Conservation (phyloP, 129 eudicot genomes). For the Silybum marianum region DNA sequence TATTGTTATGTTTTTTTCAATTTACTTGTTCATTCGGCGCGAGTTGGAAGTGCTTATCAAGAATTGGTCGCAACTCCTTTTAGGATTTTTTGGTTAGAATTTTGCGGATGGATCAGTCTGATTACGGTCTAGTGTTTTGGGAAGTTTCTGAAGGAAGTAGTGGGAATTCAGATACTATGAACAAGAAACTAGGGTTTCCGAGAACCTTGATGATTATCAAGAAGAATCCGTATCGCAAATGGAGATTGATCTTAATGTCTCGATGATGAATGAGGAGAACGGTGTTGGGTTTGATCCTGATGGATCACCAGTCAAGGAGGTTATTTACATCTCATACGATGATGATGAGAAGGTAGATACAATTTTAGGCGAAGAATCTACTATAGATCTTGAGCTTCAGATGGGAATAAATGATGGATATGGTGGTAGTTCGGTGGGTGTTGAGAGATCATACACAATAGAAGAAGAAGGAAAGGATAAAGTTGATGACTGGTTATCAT, state of each 20-base stretch:
- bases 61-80: background rate
- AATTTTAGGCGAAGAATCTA: background rate
- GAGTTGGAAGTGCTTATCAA: background rate
- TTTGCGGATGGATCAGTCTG: background rate
- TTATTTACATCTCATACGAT: conserved; percentile 40
- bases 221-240: background rate
- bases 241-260: background rate
- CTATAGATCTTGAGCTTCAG: conserved; percentile 22
- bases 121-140: background rate
- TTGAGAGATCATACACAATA: conserved; percentile 26
- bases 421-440: conserved; percentile 21
- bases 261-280: background rate
- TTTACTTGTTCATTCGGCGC: background rate
- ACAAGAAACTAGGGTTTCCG: background rate
- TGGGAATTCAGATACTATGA: background rate
- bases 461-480: conserved; percentile 45
- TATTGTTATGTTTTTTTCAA: background rate
- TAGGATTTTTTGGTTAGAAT: conserved; percentile 1
- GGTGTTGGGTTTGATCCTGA: background rate
- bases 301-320: background rate
- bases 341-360: conserved; percentile 36
- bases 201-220: background rate
- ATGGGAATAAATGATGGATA: conserved; percentile 5
- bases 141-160: background rate
- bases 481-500: conserved; percentile 29